A percentile compares a stretch with the other conserved stretches of the same genome.
These are phyloP conservation scores for Moesziomyces sp. DNA, from an alignment of 1,284 basidiomycete species.

Conservation along the genomic window DNA sequence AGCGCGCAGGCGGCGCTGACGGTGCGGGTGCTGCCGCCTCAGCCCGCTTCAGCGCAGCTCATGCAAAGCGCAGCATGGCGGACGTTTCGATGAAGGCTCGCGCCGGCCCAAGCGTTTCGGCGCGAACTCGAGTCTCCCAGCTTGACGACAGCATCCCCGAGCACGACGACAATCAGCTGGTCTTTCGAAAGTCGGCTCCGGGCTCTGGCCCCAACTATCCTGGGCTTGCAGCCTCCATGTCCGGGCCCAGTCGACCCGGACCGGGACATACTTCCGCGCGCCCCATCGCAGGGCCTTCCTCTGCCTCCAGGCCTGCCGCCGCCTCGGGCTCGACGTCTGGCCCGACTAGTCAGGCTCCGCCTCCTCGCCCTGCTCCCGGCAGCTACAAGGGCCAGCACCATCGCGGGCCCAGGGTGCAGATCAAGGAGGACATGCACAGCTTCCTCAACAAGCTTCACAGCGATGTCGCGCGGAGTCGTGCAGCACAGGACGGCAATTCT, in stretches of 20 bases:
- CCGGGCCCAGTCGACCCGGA: conserved; percentile 4
- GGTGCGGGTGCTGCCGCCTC: conserved; percentile 11
- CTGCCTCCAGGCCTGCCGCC: neutral
- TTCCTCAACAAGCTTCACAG: conserved; percentile 23
- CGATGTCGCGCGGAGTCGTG: neutral
- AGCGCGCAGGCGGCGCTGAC: conserved; percentile 4
- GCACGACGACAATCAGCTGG: conserved; percentile 19
- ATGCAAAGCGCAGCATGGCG: conserved; percentile 18
- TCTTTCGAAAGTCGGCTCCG: conserved; percentile 26
- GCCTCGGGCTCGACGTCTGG: conserved; percentile 1
- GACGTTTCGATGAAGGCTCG: conserved; percentile 38
- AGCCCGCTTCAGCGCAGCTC: conserved; percentile 7
- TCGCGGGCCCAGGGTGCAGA: conserved; percentile 24
- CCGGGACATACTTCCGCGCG: neutral
- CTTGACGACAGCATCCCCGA: conserved; percentile 40
- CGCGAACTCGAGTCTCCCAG: conserved; percentile 28
- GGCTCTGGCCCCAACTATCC: conserved; percentile 15
- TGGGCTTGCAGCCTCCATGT: conserved; percentile 16
- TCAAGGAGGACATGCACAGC: conserved; percentile 16
- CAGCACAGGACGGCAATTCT: neutral
- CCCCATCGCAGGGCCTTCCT: neutral
- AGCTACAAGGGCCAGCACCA: conserved; percentile 44
- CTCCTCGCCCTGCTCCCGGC: conserved; percentile 17
- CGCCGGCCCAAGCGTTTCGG: conserved; percentile 8
- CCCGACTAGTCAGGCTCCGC: conserved; percentile 1